phyloP scores from a whole-genome alignment of 169 alveolate species.

The Plasmodium berghei region DNA sequence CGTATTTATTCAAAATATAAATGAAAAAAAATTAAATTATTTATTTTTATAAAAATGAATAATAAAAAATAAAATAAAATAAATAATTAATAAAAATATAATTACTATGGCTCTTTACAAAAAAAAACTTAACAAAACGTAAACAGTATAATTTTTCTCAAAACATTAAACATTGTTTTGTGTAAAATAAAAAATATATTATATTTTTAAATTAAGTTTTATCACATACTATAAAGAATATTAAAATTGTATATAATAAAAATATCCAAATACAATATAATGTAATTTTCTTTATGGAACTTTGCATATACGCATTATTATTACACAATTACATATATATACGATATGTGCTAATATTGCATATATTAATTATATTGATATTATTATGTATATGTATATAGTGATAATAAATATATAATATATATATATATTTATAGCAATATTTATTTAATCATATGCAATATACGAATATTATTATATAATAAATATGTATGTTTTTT shows the following conservation, averaged over 20 bases:
- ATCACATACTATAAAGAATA: slow-evolving; percentile 7
- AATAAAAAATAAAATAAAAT: slow-evolving; percentile 20
- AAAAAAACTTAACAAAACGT: background rate
- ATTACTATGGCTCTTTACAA: background rate
- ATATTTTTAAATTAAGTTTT: slow-evolving; percentile 11
- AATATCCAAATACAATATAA: slow-evolving; percentile 4
- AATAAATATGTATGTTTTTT: slow-evolving; percentile 9
- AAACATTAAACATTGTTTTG: slow-evolving; percentile 7
- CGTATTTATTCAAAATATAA: slow-evolving; percentile 47
- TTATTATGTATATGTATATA: background rate
- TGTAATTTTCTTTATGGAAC: background rate
- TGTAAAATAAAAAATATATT: slow-evolving; percentile 16
- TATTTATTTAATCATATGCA: background rate
- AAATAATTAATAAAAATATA: background rate
- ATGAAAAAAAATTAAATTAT: slow-evolving; percentile 11
- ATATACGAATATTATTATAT: slow-evolving; percentile 7
- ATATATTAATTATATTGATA: background rate
- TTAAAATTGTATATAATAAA: background rate
- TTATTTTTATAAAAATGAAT: slow-evolving; percentile 33
- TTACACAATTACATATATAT: background rate
- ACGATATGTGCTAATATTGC: background rate
- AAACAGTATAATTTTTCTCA: slow-evolving; percentile 12
- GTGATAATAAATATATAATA: slow-evolving; percentile 3
- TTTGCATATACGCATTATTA: background rate
- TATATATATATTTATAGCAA: background rate